These are phyloP conservation scores for Geotrichum fermentans DNA, from an alignment of 1,139 yeast genomes.

Conservation along the genomic window DNA sequence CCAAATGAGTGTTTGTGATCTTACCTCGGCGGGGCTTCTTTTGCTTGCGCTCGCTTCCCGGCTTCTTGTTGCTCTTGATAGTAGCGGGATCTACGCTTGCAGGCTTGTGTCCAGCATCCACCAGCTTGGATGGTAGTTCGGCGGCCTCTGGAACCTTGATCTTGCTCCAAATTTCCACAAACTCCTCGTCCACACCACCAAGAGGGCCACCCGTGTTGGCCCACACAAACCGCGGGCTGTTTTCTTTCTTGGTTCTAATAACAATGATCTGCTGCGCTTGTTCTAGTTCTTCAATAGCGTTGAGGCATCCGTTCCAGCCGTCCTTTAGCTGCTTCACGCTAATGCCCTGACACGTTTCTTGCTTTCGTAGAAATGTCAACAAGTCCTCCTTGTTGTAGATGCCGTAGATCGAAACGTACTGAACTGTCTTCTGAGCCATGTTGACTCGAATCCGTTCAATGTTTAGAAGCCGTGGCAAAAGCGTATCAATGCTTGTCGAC, in stretches of 20 bases:
- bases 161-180: slow-evolving; percentile 71
- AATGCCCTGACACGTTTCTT: slow-evolving; percentile 83
- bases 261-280: slow-evolving; percentile 72
- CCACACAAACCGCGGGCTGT: slow-evolving; percentile 88
- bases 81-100: slow-evolving; percentile 96
- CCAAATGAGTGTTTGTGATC: slow-evolving; percentile 93
- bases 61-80: slow-evolving; percentile 52
- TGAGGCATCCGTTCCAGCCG: slow-evolving; percentile 93
- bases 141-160: slow-evolving; percentile 78
- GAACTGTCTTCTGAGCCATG: slow-evolving; percentile 54
- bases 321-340: slow-evolving; percentile 86
- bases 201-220: slow-evolving; percentile 73
- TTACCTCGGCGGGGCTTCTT: slow-evolving; percentile 90
- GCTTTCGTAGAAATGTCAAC: slow-evolving; percentile 66
- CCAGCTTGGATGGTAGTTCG: slow-evolving; percentile 70
- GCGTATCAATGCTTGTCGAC: slow-evolving; percentile 38
- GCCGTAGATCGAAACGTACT: slow-evolving; percentile 84
- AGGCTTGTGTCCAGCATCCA: slow-evolving; percentile 86
- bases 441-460: slow-evolving; percentile 58
- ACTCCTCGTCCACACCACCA: slow-evolving; percentile 76
- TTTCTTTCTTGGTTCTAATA: slow-evolving; percentile 85
- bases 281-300: slow-evolving; percentile 73
- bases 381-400: slow-evolving; percentile 78
- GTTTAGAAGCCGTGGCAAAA: slow-evolving; percentile 66
- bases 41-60: slow-evolving; percentile 64